Percentiles rank a stretch among this genome's conserved stretches.
These are phyloP conservation scores for Trichocomaceae sp. DNA, from an alignment of 2,329 filamentous ascomycete species.

Conservation along the genomic window DNA sequence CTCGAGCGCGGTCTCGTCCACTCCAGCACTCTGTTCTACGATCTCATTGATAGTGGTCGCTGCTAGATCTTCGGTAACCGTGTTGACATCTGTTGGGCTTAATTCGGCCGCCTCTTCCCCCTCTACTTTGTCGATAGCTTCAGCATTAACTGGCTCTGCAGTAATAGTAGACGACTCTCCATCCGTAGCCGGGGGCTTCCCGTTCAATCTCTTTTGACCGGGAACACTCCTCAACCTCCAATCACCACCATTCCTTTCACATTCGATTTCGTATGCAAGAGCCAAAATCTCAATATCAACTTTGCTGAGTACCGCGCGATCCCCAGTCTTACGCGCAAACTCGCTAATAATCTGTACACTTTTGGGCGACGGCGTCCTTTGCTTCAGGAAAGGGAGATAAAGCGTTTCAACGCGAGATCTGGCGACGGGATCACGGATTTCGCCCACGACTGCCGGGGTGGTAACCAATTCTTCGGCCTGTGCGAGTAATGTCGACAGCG, in stretches of 20 bases:
- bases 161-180: constrained; percentile 22
- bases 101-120: constrained; percentile 19
- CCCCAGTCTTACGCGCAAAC: constrained; percentile 84
- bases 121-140: constrained; percentile 8
- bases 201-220: constrained; percentile 71
- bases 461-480: constrained; percentile 74
- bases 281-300: constrained; percentile 87
- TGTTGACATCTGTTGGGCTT: constrained; percentile 22
- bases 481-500: constrained; percentile 71
- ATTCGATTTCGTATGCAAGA: constrained; percentile 88
- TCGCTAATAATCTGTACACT: constrained; percentile 74
- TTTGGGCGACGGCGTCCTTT: constrained; percentile 65
- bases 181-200: constrained; percentile 51
- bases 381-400: constrained; percentile 73
- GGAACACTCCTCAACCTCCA: constrained; percentile 75
- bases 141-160: background rate
- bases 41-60: constrained; percentile 23
- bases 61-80: constrained; percentile 25
- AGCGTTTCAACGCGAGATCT: constrained; percentile 75
- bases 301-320: constrained; percentile 77
- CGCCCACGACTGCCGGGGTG: constrained; percentile 74
- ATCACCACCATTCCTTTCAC: constrained; percentile 81
- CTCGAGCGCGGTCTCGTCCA: constrained; percentile 12
- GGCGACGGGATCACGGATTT: constrained; percentile 80
- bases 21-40: constrained; percentile 21